Conservation (phyloP, 208 protist genomes). For the Acanthamoeba royreba region DNA sequence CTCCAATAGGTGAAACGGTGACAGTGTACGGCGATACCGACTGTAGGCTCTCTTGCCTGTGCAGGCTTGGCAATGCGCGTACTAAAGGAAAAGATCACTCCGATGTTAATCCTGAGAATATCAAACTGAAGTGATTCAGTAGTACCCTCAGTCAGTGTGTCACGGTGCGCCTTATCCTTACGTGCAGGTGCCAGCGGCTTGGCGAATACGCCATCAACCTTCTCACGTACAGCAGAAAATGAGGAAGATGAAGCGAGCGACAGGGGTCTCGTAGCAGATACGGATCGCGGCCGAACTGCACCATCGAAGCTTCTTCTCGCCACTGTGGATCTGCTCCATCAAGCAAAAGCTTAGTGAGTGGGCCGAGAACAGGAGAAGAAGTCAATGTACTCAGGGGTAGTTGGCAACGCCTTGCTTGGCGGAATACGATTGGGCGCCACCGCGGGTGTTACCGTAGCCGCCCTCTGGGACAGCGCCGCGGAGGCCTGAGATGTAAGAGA, state of each 20-base stretch:
- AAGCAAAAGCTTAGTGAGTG: too few species aligned
- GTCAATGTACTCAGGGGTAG: too few species aligned
- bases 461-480: neutral
- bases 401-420: too few species aligned
- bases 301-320: neutral
- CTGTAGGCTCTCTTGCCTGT: neutral
- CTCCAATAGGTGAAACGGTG: too few species aligned
- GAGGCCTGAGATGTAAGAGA: neutral
- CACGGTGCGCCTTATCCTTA: too few species aligned
- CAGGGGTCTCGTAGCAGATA: neutral
- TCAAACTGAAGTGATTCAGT: too few species aligned
- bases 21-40: neutral
- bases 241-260: neutral
- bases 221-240: neutral
- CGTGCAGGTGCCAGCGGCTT: neutral
- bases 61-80: neutral
- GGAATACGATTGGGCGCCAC: neutral
- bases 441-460: neutral
- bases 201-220: neutral
- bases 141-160: too few species aligned
- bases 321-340: too few species aligned
- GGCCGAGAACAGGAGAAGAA: too few species aligned
- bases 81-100: too few species aligned
- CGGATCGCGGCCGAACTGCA: neutral
- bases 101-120: too few species aligned